phyloP scores from a whole-genome alignment of 257 asterid genomes.

The Penstemon newberryi region DNA sequence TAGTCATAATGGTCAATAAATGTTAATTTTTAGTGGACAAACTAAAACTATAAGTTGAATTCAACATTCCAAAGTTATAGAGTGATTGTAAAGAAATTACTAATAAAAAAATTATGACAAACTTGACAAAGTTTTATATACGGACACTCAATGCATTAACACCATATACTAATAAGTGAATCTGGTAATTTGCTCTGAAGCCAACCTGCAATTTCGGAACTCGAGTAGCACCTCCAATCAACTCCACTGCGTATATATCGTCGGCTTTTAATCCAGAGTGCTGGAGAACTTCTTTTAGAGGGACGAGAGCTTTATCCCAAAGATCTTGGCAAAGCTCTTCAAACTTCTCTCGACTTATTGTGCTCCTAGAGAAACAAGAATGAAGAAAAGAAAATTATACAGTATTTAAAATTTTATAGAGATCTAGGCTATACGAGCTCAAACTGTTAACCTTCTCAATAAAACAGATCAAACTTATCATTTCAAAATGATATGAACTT shows the following conservation, averaged over 20 bases:
- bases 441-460: too few relatives aligned
- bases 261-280: slow-evolving; percentile 70
- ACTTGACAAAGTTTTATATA: background rate
- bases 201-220: slow-evolving; percentile 96
- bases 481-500: too few relatives aligned
- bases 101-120: too few relatives aligned
- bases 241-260: slow-evolving; percentile 88
- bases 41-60: background rate
- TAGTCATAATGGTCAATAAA: slow-evolving; percentile 3
- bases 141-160: slow-evolving; percentile 3
- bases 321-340: slow-evolving; percentile 92
- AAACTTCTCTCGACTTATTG: slow-evolving; percentile 90
- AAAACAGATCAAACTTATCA: too few relatives aligned
- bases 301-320: slow-evolving; percentile 86
- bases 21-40: background rate
- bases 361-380: slow-evolving; percentile 59
- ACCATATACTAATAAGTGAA: slow-evolving; percentile 1
- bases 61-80: slow-evolving; percentile 5
- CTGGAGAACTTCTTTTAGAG: slow-evolving; percentile 75
- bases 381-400: too few relatives aligned
- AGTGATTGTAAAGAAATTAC: too few relatives aligned
- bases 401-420: too few relatives aligned
- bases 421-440: too few relatives aligned
- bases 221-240: slow-evolving; percentile 99
- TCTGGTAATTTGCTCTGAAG: slow-evolving; percentile 14